Evolutionary conservation across 257 asterid species (phyloP).

Genomic region (Datura wrightii): DNA sequence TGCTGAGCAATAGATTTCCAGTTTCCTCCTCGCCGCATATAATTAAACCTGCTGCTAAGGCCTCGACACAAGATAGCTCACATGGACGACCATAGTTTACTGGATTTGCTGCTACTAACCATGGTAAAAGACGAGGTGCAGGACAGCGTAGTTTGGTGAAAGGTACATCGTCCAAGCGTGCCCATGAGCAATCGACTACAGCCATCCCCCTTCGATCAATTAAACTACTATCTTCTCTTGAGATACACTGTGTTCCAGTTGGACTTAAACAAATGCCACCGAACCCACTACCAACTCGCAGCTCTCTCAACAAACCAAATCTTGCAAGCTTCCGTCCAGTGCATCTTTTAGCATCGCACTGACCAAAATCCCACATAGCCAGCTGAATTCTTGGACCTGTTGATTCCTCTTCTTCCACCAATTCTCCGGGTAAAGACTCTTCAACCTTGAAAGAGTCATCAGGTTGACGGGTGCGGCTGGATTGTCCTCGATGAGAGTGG

Average conservation of each 20-base stretch:
- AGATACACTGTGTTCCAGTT: constrained; percentile 86
- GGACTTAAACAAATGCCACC: constrained; percentile 96
- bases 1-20: constrained; percentile 73
- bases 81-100: constrained; percentile 97
- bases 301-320: constrained; percentile 86
- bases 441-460: constrained; percentile 54
- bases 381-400: constrained; percentile 69
- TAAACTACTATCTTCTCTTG: constrained; percentile 78
- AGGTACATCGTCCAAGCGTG: constrained; percentile 93
- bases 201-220: constrained; percentile 83
- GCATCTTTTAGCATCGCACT: constrained; percentile 96
- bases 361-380: constrained; percentile 99
- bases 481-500: constrained; percentile 50
- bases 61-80: constrained; percentile 97
- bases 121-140: constrained; percentile 97
- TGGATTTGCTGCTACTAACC: constrained; percentile 99
- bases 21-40: constrained; percentile 92
- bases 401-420: constrained; percentile 58
- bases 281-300: constrained; percentile 81
- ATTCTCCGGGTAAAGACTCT: constrained; percentile 58
- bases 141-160: constrained; percentile 91
- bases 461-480: constrained; percentile 51
- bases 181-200: constrained; percentile 99
- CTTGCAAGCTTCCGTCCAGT: constrained; percentile 98
- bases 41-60: constrained; percentile 90